Percentiles rank a stretch among this genome's conserved stretches.
Conservation (phyloP, 768 basidiomycete genomes). For the Leccinum subgranulosum region DNA sequence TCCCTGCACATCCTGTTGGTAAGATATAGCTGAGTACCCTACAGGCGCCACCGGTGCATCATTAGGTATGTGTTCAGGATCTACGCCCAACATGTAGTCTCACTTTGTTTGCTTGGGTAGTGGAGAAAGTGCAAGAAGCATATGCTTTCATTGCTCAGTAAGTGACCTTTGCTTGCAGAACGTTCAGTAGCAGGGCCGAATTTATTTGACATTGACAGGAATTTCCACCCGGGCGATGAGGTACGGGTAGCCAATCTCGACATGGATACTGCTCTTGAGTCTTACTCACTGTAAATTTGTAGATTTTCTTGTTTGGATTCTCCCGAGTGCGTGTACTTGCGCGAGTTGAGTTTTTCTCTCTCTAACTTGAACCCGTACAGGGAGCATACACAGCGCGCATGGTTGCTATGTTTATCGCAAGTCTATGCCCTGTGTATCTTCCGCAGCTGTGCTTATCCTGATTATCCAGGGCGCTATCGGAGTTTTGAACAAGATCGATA, state of each 20-base stretch:
- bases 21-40: conserved; percentile 7
- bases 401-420: conserved; percentile 56
- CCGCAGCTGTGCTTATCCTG: neutral
- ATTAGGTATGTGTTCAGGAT: conserved; percentile 41
- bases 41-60: conserved; percentile 62
- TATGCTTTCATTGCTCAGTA: conserved; percentile 81
- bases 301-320: conserved; percentile 80
- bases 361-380: conserved; percentile 31
- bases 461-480: conserved; percentile 60
- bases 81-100: neutral
- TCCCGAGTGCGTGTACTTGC: conserved; percentile 48
- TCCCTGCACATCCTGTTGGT: neutral
- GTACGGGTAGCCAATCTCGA: conserved; percentile 30
- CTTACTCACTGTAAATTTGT: conserved; percentile 12
- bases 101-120: conserved; percentile 32
- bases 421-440: neutral
- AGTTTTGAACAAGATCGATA: conserved; percentile 63
- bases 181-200: neutral
- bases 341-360: neutral
- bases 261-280: neutral
- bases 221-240: conserved; percentile 71
- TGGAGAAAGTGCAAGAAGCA: conserved; percentile 72
- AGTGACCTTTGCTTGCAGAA: conserved; percentile 25
- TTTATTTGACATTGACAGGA: conserved; percentile 39
- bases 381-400: conserved; percentile 77